Evolutionary conservation across 495 filamentous ascomycete genomes (phyloP).

Genomic region (Tuber melanosporum): DNA sequence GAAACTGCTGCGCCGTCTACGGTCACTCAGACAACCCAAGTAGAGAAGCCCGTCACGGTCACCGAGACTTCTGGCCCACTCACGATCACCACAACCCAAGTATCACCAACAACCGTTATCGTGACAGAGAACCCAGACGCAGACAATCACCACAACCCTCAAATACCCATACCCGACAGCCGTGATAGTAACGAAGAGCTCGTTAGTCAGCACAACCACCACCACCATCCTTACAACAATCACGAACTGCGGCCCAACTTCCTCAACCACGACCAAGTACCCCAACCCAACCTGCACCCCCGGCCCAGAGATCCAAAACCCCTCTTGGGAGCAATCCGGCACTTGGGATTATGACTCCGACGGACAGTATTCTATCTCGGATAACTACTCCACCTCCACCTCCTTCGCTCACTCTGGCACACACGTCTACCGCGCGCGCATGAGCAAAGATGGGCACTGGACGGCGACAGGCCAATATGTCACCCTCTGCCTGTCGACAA

Average conservation of each 20-base stretch:
- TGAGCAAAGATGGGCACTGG: background rate
- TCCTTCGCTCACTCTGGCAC: background rate
- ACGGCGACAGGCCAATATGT: constrained; percentile 8
- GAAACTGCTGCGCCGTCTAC: background rate
- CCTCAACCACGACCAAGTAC: background rate
- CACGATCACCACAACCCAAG: background rate
- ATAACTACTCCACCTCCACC: constrained; percentile 8
- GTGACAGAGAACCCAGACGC: background rate
- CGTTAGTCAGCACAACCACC: background rate
- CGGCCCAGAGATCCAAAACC: background rate
- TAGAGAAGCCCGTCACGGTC: background rate
- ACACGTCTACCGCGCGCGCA: background rate
- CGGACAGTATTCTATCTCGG: constrained; percentile 1
- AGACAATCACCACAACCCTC: background rate
- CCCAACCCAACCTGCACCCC: background rate
- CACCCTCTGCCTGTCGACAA: constrained; percentile 5
- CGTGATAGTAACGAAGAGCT: background rate
- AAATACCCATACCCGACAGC: constrained; percentile 1
- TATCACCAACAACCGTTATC: background rate
- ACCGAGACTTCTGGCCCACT: background rate
- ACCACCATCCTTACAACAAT: constrained; percentile 1
- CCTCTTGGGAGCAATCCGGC: background rate
- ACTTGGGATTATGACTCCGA: background rate
- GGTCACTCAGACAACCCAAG: background rate
- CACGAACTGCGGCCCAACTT: constrained; percentile 7